Evolutionary conservation across 2,329 filamentous ascomycete species (phyloP), one percentile per base, ranked within the genome.

Genomic region (Plenodomus biglobosus): DNA sequence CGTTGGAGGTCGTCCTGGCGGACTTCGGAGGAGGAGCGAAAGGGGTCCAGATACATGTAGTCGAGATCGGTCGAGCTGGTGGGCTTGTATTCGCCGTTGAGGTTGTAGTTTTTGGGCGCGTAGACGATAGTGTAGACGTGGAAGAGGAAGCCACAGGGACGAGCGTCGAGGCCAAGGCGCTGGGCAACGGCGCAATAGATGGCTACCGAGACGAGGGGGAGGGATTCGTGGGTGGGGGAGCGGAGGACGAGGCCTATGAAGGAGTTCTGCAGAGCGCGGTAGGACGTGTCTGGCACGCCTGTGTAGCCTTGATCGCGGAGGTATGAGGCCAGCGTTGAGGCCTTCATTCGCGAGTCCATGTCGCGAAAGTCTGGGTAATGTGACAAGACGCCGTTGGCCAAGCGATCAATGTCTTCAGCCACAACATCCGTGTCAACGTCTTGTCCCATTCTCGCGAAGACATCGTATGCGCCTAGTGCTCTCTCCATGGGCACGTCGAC

Each of bases 21-120:
- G 0, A 92, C 81, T 70, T 95, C 90, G 13, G 81, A 73, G 27
- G 84, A 80, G 2, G 81, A 84, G 21, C 83, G 81, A 70, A 88
- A 96, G 0, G 92, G 91, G 63, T 96, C 90, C 56, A 96, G 78
- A 66, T 90, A 95, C 82, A 96, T 92, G 49, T 80, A 76, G 7
- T 69, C 62, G 7, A 61, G 57, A 19, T 54, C 42, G 8, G 39
- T 21, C 38, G 58, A 61, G 59, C 53, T 61, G 42, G 48, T 64
- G 39, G 69, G 67, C 32, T 59, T 64, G 56, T 58, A 65, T 44
- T 50, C 62, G 58, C 76, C 74, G 40, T 78, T 71, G 1, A 78
- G 69, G 24, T 85, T 83, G 59, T 81, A 70, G 2, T 83, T 83
- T 0, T 75, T 66, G 0, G 80, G 78, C 4, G 87, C 81, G 42